These are phyloP conservation scores for Hymenoscyphus repandus DNA, from an alignment of 2,329 filamentous ascomycete species.

Conservation along the genomic window DNA sequence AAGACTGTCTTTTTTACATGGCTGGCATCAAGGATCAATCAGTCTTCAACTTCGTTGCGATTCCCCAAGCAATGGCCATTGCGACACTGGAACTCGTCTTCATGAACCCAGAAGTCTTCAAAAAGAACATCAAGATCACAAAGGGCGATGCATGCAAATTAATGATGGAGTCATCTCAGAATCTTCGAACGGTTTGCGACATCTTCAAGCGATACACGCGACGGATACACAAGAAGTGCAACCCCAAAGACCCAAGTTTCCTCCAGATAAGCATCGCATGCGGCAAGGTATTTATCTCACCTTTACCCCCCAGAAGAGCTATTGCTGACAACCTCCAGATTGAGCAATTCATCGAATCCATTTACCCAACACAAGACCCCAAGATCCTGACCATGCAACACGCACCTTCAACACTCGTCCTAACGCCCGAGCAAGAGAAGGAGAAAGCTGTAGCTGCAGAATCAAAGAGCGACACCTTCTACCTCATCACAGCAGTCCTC, in stretches of 20 bases:
- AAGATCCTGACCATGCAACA: slow-evolving; percentile 46
- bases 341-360: slow-evolving; percentile 89
- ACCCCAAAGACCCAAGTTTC: slow-evolving; percentile 87
- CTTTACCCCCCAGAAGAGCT: background rate
- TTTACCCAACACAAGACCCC: slow-evolving; percentile 81
- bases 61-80: slow-evolving; percentile 96
- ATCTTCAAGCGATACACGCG: slow-evolving; percentile 74
- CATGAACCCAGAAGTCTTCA: slow-evolving; percentile 80
- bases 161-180: slow-evolving; percentile 91
- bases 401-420: slow-evolving; percentile 32
- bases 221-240: slow-evolving; percentile 88
- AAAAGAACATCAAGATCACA: slow-evolving; percentile 90
- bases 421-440: slow-evolving; percentile 31
- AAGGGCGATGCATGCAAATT: slow-evolving; percentile 89
- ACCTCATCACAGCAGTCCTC: slow-evolving; percentile 63
- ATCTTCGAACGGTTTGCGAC: slow-evolving; percentile 73
- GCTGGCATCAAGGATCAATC: slow-evolving; percentile 92
- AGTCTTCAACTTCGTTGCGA: slow-evolving; percentile 98
- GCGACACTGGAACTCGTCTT: slow-evolving; percentile 89
- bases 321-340: slow-evolving; percentile 48
- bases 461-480: slow-evolving; percentile 49
- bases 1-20: slow-evolving; percentile 97
- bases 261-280: slow-evolving; percentile 87
- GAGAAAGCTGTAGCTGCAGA: slow-evolving; percentile 34
- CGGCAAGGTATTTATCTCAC: slow-evolving; percentile 61